Conservation (phyloP, 768 basidiomycete genomes). For the Leccinum barrowsii region DNA sequence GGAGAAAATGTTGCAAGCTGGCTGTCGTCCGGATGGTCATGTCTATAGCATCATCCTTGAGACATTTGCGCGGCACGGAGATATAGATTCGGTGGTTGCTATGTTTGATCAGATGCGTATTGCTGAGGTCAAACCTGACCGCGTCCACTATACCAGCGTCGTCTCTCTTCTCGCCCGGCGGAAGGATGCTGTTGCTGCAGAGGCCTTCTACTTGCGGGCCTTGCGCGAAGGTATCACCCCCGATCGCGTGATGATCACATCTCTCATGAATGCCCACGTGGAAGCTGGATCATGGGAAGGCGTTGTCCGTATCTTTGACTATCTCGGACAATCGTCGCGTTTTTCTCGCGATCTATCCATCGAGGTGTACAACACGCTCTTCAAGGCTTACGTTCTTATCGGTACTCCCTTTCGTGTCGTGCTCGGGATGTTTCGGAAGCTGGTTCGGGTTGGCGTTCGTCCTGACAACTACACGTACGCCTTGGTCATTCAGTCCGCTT, state of each 20-base stretch:
- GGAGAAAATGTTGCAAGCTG: conserved; percentile 44
- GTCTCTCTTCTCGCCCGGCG: conserved; percentile 62
- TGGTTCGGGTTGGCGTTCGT: conserved; percentile 46
- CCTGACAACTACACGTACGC: conserved; percentile 68
- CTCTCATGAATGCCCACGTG: conserved; percentile 81
- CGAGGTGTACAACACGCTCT: conserved; percentile 69
- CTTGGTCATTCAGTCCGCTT: conserved; percentile 76
- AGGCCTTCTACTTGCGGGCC: conserved; percentile 63
- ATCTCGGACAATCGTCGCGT: conserved; percentile 39
- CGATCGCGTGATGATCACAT: conserved; percentile 60
- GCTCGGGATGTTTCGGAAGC: conserved; percentile 54
- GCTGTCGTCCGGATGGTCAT: conserved; percentile 49
- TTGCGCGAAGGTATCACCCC: conserved; percentile 58
- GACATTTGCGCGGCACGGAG: conserved; percentile 50
- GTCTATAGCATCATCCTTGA: conserved; percentile 61
- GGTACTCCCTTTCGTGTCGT: conserved; percentile 73
- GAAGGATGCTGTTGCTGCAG: conserved; percentile 61
- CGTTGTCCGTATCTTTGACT: conserved; percentile 68
- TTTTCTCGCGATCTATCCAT: conserved; percentile 45
- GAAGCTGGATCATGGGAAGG: conserved; percentile 77
- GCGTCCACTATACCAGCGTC: conserved; percentile 60
- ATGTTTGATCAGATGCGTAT: conserved; percentile 62
- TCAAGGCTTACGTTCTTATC: conserved; percentile 80
- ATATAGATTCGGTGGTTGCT: conserved; percentile 46
- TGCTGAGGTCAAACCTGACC: conserved; percentile 44